Evolutionary conservation across 208 protist genomes (phyloP), one percentile per base, ranked within the genome.

Genomic region (Herpetomonas samuelpessoai): DNA sequence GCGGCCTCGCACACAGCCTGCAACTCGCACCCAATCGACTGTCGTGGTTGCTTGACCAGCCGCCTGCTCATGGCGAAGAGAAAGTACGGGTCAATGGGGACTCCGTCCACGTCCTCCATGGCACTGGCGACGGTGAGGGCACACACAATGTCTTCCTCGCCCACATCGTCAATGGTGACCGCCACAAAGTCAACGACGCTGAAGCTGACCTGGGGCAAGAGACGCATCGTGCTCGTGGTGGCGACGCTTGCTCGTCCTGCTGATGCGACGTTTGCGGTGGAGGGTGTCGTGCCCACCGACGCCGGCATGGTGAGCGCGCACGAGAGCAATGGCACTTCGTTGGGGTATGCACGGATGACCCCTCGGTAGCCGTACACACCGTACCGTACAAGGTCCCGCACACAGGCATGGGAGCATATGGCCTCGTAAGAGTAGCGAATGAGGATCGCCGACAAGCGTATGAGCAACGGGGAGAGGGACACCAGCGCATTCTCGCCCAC

Each of bases 1-100:
- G 77, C 85, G 18, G 76, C 88, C 38, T 91, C 72, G 57, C 85
- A 92, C 14, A 76, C 83, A 48, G 67, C 59, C 6, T 78, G 81
- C 30, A 95, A 62, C 26, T 86, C 74, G 68, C 89, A 77, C 48
- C 88, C 88, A 16, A 92, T 24, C 3, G 68, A 67, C 4, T 41
- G 19, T 18, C 52, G 3, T 3, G 69, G 52, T 44, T 81, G 69
- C 22, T 81, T 65, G 27, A 67, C 65, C 25, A 95, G 61, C 4
- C 88, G 65, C 3, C 88, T 72, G 1, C 77, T 83, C 39, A 84
- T 67, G 21, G 88, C 76, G 62, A 88, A 92, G 26, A 95, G 65
- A 35, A 91, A 76, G 62, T 91, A 95, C 12, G 88, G 88, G 55
- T 95, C 88, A 54, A 95, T 91, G n/a, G 70, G 35, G 16, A 82